Base-by-base conservation (phyloP, 805 yeast genomes). In the Saturnispora dispora region DNA sequence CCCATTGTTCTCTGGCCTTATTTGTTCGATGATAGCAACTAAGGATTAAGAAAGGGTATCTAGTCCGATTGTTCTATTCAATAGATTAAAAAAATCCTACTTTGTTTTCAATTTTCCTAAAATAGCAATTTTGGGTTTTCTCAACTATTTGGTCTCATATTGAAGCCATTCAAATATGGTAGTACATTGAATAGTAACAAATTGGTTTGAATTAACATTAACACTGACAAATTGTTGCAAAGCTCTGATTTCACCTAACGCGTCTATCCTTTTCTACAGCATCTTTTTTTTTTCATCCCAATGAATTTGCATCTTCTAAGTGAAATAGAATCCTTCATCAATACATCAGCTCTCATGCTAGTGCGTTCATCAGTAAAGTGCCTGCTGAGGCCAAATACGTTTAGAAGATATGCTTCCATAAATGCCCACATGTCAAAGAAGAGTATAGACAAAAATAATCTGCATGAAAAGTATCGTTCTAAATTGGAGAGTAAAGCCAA, bases 401-500 rank as follows among this genome's bases (percentile, higher is more conserved):
- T 20, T 20, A 50, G 45, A 35, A 53, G 62, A 37, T 52, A 57
- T 52, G 65, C 68, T 11, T 55, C 58, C 1, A 60, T 60, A 6
- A 59, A 62, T 52, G 62, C 60, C n/a, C 55, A 67, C 46, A 61
- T 57, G 18, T 61, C 67, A 13, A 62, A 63, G 42, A 55, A 63
- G 3, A 46, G 56, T 4, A 50, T 60, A 7, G 63, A 63, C n/a
- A 60, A 57, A 5, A 71, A 30, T 30, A 30, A 65, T 44, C 63
- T 72, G n/a, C 33, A 63, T 27, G 68, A 61, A 1, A 60, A 69
- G 48, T 77, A 77, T 57, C 65, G 66, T 48, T 71, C 59, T 4
- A 72, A 75, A 59, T 67, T 77, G 35, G 69, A 67, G 33, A 57
- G 59, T 44, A 70, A 65, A 54, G 77, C 76, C 10, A 58, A 60